phyloP scores from a whole-genome alignment of 108 stramenopile species.

The Ochromonas danica region DNA sequence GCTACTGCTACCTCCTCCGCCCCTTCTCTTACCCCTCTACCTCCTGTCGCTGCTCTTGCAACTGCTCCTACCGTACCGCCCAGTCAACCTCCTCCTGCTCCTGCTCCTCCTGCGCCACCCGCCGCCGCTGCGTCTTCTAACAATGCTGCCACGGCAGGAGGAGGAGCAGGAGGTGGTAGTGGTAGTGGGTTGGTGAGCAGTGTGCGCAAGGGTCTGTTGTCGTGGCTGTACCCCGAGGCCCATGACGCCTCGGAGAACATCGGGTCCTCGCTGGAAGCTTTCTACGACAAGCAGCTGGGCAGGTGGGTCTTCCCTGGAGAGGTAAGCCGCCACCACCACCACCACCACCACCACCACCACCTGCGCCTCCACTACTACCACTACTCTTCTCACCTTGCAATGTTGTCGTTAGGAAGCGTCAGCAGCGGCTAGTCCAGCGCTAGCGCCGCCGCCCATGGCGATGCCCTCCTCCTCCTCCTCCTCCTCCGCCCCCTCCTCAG shows the following conservation, averaged over 20 bases:
- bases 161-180: too few species aligned
- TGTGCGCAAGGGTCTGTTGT: slow-evolving; percentile 1
- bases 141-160: too few species aligned
- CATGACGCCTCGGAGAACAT: slow-evolving; percentile 12
- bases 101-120: too few species aligned
- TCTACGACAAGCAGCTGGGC: not conserved
- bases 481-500: not conserved
- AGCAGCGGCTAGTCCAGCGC: not conserved
- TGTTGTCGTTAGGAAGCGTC: not conserved
- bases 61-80: not conserved
- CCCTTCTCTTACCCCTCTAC: not conserved
- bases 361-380: too few species aligned
- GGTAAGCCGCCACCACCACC: not conserved
- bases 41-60: not conserved
- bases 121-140: too few species aligned
- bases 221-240: slow-evolving; percentile 9
- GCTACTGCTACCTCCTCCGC: not conserved
- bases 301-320: slow-evolving; percentile 33
- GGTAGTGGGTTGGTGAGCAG: not conserved
- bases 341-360: not conserved
- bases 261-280: slow-evolving; percentile 21
- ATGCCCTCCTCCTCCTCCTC: not conserved
- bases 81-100: too few species aligned
- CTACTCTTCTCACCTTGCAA: too few species aligned
- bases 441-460: not conserved